Evolutionary conservation across 192 early-diverging fungal genomes (phyloP).

Genomic region (Neocallimastix lanati): DNA sequence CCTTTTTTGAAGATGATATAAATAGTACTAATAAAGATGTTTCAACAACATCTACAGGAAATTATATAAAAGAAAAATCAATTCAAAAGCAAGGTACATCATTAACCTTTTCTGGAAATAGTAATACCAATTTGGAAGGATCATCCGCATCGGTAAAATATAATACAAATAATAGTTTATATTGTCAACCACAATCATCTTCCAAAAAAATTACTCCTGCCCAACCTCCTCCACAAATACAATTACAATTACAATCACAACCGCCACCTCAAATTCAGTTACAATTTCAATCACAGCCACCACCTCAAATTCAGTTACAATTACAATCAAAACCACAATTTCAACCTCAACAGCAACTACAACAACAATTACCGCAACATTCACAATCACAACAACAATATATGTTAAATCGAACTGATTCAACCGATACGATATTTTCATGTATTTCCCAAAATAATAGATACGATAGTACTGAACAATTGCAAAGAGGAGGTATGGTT

Average conservation of each 20-base stretch:
- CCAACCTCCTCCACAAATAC: not conserved
- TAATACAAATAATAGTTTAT: not conserved
- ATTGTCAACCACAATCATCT: not conserved
- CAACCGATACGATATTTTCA: not conserved
- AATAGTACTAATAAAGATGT: not conserved
- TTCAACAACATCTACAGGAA: not conserved
- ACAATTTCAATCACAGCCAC: not conserved
- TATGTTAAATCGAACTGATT: not conserved
- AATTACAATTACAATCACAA: not conserved
- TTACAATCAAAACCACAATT: not conserved
- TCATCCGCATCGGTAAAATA: not conserved
- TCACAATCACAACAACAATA: not conserved
- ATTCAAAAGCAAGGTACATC: not conserved
- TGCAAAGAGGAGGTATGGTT: not conserved
- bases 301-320: not conserved
- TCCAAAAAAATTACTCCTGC: not conserved
- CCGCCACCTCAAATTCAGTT: not conserved
- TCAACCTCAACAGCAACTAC: not conserved
- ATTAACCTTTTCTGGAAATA: not conserved
- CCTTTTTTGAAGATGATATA: not conserved
- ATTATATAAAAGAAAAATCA: not conserved
- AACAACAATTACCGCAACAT: not conserved
- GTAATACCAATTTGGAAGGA: not conserved
- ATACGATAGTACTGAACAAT: not conserved
- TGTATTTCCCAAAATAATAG: not conserved